A percentile compares a stretch with the other conserved stretches of the same genome.
Conservation (phyloP, 2,329 filamentous ascomycete genomes). For the Mariannaea elegans region DNA sequence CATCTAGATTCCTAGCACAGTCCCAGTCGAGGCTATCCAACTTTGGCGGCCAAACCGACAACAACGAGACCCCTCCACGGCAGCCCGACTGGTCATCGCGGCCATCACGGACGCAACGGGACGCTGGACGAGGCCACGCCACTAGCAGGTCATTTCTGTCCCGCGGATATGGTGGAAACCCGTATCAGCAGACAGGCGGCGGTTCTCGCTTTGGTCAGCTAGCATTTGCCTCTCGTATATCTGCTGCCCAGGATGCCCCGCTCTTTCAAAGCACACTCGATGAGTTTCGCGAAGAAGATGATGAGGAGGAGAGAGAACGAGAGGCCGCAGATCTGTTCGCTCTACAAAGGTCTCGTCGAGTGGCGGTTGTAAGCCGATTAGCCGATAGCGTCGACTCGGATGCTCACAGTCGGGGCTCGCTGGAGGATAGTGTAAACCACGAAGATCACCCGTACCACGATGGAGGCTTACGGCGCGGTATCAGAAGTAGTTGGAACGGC, state of each 20-base stretch:
- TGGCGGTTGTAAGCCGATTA: constrained; percentile 84
- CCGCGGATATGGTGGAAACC: constrained; percentile 69
- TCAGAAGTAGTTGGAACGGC: constrained; percentile 73
- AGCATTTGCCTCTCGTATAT: constrained; percentile 80
- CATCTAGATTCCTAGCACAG: constrained; percentile 94
- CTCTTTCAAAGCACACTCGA: constrained; percentile 94
- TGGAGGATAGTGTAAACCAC: constrained; percentile 44
- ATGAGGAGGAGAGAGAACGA: constrained; percentile 87
- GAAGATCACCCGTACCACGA: constrained; percentile 53
- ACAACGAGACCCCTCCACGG: constrained; percentile 43
- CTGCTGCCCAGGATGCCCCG: constrained; percentile 79
- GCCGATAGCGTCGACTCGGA: constrained; percentile 88
- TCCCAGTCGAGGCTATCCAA: constrained; percentile 89
- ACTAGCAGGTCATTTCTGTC: constrained; percentile 54
- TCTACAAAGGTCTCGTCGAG: constrained; percentile 85
- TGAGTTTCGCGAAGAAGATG: constrained; percentile 91
- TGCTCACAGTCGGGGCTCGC: constrained; percentile 49
- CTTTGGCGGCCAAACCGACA: constrained; percentile 70
- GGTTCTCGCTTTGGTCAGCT: constrained; percentile 76
- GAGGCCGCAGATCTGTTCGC: constrained; percentile 96
- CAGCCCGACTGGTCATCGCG: constrained; percentile 49
- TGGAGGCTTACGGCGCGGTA: constrained; percentile 59
- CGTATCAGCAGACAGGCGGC: constrained; percentile 80
- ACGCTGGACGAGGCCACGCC: constrained; percentile 40
- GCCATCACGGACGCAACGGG: constrained; percentile 44